Conservation (phyloP, 371 early-diverging fungal species). For the Dichotomocladium elegans region DNA sequence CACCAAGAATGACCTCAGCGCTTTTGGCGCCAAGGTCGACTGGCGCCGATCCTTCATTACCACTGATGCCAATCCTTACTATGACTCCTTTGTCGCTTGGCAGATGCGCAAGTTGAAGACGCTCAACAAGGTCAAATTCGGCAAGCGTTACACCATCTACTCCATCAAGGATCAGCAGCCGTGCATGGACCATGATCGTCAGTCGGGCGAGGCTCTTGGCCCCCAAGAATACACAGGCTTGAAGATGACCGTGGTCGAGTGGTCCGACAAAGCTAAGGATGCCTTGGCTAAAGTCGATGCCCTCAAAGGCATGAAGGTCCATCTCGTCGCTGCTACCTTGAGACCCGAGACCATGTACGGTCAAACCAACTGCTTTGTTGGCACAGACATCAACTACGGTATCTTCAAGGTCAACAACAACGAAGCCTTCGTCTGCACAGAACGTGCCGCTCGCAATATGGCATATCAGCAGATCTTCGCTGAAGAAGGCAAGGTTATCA, state of each 20-base stretch:
- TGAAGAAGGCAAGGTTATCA: slow-evolving; percentile 59
- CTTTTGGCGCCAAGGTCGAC: slow-evolving; percentile 93
- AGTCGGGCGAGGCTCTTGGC: slow-evolving; percentile 96
- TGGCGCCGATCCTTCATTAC: slow-evolving; percentile 99
- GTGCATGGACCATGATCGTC: slow-evolving; percentile 99
- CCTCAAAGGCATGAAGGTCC: slow-evolving; percentile 75
- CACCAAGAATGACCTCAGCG: slow-evolving; percentile 79
- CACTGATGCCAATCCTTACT: slow-evolving; percentile 99
- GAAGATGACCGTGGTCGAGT: slow-evolving; percentile 80
- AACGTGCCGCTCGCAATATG: slow-evolving; percentile 96
- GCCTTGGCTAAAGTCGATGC: slow-evolving; percentile 47
- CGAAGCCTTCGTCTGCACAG: slow-evolving; percentile 87
- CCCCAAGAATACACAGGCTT: slow-evolving; percentile 96
- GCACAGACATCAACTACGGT: slow-evolving; percentile 88
- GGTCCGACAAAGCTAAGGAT: slow-evolving; percentile 55
- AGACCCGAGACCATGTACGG: slow-evolving; percentile 99
- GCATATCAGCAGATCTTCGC: slow-evolving; percentile 85
- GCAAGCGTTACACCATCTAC: slow-evolving; percentile 98
- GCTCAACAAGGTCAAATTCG: slow-evolving; percentile 91
- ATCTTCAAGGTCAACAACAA: slow-evolving; percentile 72
- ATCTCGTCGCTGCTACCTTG: slow-evolving; percentile 95
- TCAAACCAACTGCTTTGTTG: slow-evolving; percentile 97
- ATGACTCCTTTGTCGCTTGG: slow-evolving; percentile 99
- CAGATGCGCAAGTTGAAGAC: slow-evolving; percentile 94
- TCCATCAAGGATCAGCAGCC: slow-evolving; percentile 97